phyloP scores from a whole-genome alignment of 352 stramenopile species.

The Phytophthora pseudosyringae region DNA sequence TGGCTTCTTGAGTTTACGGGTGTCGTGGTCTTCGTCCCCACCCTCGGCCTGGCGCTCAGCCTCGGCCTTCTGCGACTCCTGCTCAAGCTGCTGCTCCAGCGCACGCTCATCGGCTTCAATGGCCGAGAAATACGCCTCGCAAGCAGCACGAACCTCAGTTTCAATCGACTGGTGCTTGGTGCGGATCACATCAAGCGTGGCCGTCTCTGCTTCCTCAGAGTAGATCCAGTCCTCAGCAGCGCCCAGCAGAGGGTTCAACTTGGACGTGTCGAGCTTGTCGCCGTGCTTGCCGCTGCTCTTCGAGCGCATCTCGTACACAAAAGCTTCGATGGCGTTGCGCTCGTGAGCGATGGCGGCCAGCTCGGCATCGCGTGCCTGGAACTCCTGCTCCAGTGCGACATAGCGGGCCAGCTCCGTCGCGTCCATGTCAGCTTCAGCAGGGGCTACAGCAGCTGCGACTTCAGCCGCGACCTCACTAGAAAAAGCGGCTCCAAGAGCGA shows the following conservation, averaged over 20 bases:
- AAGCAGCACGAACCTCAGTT: constrained; percentile 54
- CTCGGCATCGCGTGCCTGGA: constrained; percentile 75
- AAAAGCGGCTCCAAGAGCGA: constrained; percentile 82
- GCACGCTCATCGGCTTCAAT: constrained; percentile 65
- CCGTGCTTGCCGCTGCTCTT: constrained; percentile 75
- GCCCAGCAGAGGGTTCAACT: constrained; percentile 76
- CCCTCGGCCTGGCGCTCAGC: constrained; percentile 72
- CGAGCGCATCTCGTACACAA: constrained; percentile 92
- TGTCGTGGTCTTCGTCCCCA: constrained; percentile 91
- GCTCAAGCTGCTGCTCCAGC: constrained; percentile 78
- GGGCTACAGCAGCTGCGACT: constrained; percentile 4
- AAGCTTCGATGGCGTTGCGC: constrained; percentile 91
- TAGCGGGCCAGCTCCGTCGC: constrained; percentile 42
- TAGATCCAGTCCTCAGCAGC: constrained; percentile 93
- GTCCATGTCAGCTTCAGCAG: constrained; percentile 32
- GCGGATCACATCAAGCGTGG: constrained; percentile 60
- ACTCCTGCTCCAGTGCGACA: constrained; percentile 65
- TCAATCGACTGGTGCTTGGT: constrained; percentile 66
- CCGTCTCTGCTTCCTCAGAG: constrained; percentile 85
- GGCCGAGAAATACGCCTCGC: constrained; percentile 74
- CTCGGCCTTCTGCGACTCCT: constrained; percentile 77
- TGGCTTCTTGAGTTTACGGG: constrained; percentile 92
- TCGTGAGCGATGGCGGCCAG: constrained; percentile 79
- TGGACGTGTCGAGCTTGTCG: constrained; percentile 66
- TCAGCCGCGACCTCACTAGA: constrained; percentile 34